Evolutionary conservation across 495 filamentous ascomycete genomes (phyloP), one percentile per base, ranked within the genome.

Genomic region (Bacidia rubella): DNA sequence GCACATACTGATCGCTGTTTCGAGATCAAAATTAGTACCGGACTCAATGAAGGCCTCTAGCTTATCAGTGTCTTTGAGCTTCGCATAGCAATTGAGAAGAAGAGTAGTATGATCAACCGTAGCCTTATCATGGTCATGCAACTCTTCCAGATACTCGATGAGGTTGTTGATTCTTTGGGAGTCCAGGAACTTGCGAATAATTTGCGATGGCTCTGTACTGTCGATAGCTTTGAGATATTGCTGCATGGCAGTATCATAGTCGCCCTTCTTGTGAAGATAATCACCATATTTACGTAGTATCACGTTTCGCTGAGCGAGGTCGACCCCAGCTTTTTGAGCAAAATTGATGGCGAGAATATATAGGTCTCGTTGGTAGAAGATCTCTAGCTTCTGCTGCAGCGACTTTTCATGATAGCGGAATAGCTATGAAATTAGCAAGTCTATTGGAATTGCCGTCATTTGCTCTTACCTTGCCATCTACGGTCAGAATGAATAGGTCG

Each of bases 1-100:
- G 59, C 92, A 98, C 92, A 98, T 97, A 3, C 83, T 79, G 47
- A 97, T 98, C 2, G 93, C 93, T 5, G 93, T 98, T 55, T 97
- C 92, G 7, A 97, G 72, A 67, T 98, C 92, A 65, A 98, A 97
- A 58, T 92, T 96, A 29, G 94, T 75, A 60, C 96, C 90, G 41
- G 89, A 88, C 63, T 93, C 93, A 65, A 98, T 98, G 57, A 98
- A 98, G 48, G 84, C 83, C 58, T 97, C 90, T 15, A 98, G 74
- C 66, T 98, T 98, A 35, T 83, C 80, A 7, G 95, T 90, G 62
- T 98, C 90, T 61, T 97, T 96, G 3, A 95, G 69, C 62, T 98
- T 98, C 0, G 92, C 92, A 62, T 98, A 98, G 70, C 92, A 98
- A 64, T 97, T 98, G 19, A 98, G 68, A 17, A 98, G 70, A 24